A percentile compares a stretch with the other conserved stretches of the same genome.
Evolutionary conservation across 768 basidiomycete genomes (phyloP).

Genomic region (Pholiota conissans): DNA sequence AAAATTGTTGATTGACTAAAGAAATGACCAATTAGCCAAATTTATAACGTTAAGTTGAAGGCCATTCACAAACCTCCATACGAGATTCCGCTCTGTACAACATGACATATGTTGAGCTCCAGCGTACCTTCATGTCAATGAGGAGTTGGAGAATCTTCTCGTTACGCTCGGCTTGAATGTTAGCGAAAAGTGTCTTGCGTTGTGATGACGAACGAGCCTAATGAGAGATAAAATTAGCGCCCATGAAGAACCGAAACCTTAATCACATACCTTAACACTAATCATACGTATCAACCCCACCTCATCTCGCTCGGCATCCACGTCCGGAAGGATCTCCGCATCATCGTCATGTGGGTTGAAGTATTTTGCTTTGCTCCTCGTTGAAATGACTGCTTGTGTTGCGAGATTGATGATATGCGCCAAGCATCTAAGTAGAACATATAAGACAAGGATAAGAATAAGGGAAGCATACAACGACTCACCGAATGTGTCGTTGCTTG

Average conservation of each 20-base stretch:
- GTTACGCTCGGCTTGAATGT: not conserved
- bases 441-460: not conserved
- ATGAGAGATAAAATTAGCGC: not conserved
- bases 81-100: slow-evolving; percentile 7
- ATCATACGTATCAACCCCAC: slow-evolving; percentile 26
- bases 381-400: slow-evolving; percentile 29
- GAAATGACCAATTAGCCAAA: not conserved
- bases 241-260: not conserved
- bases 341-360: slow-evolving; percentile 22
- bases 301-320: slow-evolving; percentile 25
- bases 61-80: not conserved
- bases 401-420: slow-evolving; percentile 37
- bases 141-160: slow-evolving; percentile 9
- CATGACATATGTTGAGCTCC: slow-evolving; percentile 19
- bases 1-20: slow-evolving; percentile 4
- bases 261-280: slow-evolving; percentile 21
- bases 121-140: slow-evolving; percentile 20
- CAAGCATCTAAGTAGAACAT: slow-evolving; percentile 22
- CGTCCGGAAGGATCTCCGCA: slow-evolving; percentile 4
- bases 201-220: slow-evolving; percentile 18
- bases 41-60: not conserved
- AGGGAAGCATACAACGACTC: not conserved
- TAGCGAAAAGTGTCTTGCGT: slow-evolving; percentile 15
- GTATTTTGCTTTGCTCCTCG: slow-evolving; percentile 24
- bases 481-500: slow-evolving; percentile 16